A percentile compares a stretch with the other conserved stretches of the same genome.
Conservation (phyloP, 1,139 yeast genomes). For the Meyerozyma guilliermondii region DNA sequence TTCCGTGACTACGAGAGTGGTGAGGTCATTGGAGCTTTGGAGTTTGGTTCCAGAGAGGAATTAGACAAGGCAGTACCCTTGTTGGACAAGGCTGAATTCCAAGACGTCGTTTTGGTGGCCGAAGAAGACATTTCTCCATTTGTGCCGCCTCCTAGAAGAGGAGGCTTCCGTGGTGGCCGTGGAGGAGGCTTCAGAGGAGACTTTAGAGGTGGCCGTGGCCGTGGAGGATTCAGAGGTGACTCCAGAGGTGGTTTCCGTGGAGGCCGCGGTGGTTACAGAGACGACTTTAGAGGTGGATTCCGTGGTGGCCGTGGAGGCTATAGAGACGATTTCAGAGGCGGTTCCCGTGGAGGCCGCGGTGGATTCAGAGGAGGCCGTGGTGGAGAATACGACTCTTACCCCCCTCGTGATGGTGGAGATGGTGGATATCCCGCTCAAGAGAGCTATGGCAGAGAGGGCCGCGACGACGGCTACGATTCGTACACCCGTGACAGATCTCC, state of each 20-base stretch:
- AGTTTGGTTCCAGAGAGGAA: slow-evolving; percentile 71
- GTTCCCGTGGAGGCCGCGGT: slow-evolving; percentile 17
- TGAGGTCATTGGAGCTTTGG: slow-evolving; percentile 73
- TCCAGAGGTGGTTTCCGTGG: slow-evolving; percentile 13
- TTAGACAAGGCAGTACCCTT: slow-evolving; percentile 63
- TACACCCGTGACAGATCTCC: slow-evolving; percentile 57
- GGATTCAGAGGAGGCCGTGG: slow-evolving; percentile 32
- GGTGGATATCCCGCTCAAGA: slow-evolving; percentile 35
- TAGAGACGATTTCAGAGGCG: slow-evolving; percentile 11
- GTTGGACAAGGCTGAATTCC: slow-evolving; percentile 67
- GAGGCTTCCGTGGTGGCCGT: slow-evolving; percentile 34
- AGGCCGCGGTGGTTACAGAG: slow-evolving; percentile 24
- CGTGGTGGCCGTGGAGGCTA: slow-evolving; percentile 24
- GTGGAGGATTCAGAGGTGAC: slow-evolving; percentile 28
- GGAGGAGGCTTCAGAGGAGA: slow-evolving; percentile 29
- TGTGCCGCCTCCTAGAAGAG: slow-evolving; percentile 56
- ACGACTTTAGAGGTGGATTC: slow-evolving; percentile 11
- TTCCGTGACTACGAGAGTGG: slow-evolving; percentile 53
- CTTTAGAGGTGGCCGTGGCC: slow-evolving; percentile 31
- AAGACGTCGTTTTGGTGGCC: slow-evolving; percentile 60
- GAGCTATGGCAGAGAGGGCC: slow-evolving; percentile 27
- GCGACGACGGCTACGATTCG: slow-evolving; percentile 24
- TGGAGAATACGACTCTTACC: slow-evolving; percentile 22
- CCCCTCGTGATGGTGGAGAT: slow-evolving; percentile 26
- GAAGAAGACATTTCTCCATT: slow-evolving; percentile 81